A percentile compares a stretch with the other conserved stretches of the same genome.
phyloP scores from a whole-genome alignment of 2,329 filamentous ascomycete genomes.

The Penicillium griseofulvum region DNA sequence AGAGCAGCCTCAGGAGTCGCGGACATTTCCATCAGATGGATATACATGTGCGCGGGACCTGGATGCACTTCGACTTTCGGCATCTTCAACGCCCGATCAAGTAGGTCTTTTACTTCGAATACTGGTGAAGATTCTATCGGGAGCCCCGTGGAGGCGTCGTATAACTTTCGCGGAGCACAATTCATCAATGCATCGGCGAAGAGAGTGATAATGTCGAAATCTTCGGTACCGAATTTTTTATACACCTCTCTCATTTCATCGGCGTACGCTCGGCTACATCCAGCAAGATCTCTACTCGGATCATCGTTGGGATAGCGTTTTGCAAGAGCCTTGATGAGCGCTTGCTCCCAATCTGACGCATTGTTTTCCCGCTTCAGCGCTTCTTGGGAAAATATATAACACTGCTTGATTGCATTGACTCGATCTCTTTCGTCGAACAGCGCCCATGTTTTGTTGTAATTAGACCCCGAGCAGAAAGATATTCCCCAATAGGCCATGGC shows the following conservation, averaged over 20 bases:
- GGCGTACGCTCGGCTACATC: conserved; percentile 16
- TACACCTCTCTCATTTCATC: conserved; percentile 17
- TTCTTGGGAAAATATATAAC: conserved; percentile 15
- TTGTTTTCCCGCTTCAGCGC: conserved; percentile 6
- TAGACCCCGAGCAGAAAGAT: conserved; percentile 20
- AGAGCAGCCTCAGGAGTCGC: conserved; percentile 60
- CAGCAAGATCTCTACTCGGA: conserved; percentile 9
- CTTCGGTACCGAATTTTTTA: conserved; percentile 32
- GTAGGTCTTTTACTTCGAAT: conserved; percentile 54
- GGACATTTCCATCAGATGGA: conserved; percentile 76
- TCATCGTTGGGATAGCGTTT: conserved; percentile 22
- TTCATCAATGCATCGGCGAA: conserved; percentile 66
- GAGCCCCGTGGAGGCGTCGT: conserved; percentile 53
- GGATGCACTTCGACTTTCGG: conserved; percentile 57
- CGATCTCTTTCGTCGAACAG: conserved; percentile 17
- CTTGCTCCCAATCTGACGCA: conserved; percentile 24
- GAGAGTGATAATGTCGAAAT: conserved; percentile 61
- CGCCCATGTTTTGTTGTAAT: conserved; percentile 25
- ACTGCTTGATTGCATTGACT: conserved; percentile 14
- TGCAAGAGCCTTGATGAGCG: conserved; percentile 18
- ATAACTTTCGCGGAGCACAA: conserved; percentile 61
- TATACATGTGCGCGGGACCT: conserved; percentile 70
- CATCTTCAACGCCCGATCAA: conserved; percentile 58
- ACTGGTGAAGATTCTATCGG: conserved; percentile 49
- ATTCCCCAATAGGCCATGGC: conserved; percentile 34